These are phyloP conservation scores for Globisporangium solare DNA, from an alignment of 352 stramenopile genomes.

Conservation along the genomic window DNA sequence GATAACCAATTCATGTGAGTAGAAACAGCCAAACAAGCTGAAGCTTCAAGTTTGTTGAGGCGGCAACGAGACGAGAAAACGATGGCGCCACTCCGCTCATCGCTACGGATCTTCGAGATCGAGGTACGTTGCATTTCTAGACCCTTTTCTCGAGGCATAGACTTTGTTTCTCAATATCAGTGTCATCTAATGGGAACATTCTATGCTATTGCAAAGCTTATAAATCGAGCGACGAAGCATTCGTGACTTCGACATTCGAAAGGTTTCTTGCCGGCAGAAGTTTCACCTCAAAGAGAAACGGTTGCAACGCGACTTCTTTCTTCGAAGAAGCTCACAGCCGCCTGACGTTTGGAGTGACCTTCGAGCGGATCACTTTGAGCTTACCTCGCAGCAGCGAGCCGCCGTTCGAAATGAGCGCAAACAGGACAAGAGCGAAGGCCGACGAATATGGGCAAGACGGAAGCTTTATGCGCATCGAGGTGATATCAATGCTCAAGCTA, in stretches of 20 bases:
- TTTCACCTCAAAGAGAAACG: background rate
- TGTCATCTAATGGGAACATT: no score
- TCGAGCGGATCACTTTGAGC: no score
- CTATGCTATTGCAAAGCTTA: background rate
- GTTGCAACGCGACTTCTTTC: background rate
- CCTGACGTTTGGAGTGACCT: background rate
- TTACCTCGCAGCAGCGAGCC: no score
- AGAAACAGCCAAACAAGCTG: background rate
- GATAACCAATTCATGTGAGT: background rate
- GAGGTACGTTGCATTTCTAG: constrained; percentile 10
- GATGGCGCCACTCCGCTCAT: constrained; percentile 23
- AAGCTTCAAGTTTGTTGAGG: constrained; percentile 1
- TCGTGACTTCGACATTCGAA: background rate
- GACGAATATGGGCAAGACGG: constrained; percentile 21
- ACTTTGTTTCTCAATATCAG: background rate
- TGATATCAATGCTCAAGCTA: constrained; percentile 58
- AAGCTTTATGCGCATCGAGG: constrained; percentile 63
- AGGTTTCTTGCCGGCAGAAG: background rate
- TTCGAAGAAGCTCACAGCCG: background rate
- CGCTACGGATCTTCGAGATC: constrained; percentile 21
- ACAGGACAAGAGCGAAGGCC: constrained; percentile 22
- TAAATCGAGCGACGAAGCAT: constrained; percentile 2
- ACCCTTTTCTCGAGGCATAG: background rate
- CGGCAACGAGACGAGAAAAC: constrained; percentile 18
- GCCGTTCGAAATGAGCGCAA: background rate